Base-by-base conservation (phyloP, 441 rosid genomes). In the Biscutella auriculata region DNA sequence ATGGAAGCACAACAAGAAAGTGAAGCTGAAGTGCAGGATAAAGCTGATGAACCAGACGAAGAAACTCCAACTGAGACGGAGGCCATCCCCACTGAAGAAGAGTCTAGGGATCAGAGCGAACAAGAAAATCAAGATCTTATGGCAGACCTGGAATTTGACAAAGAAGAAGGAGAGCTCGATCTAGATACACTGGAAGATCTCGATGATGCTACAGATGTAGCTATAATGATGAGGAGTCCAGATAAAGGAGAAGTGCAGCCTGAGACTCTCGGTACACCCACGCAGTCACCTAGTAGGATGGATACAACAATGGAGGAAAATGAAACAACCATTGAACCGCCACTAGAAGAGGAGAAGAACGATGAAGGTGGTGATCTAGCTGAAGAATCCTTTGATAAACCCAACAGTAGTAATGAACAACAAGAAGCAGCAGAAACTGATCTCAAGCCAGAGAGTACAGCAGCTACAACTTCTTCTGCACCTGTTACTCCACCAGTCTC, bases 111-210 rank as follows among this genome's bases (percentile, higher is more conserved):
- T 60, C 84, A 62, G 50, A 51, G 62, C 33, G 84, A 69, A 34
- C 83, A 72, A 62, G 90, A 79, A 25, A 71, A 67, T 62, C 81
- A 67, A 59, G 81, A 76, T 49, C 44, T 62, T 21, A 21, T 39
- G 9, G 29, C 66, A 59, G 97, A 83, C 30, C 62, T 63, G 46
- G 85, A 78, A 37, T 74, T 78, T 7, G 99, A 93, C 61, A 87
- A 71, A 70, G 99, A 89, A 78, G 99, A 94, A 67, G 97, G 97
- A 54, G 99, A 94, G 70, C 63, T 84, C 49, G 64, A 71, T 23
- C 70, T 80, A 17, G 96, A 84, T 57, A 71, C 65, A 23, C 61
- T 77, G 11, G 95, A 77, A 11, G 99, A 88, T 65, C 75, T 58
- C 4, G 94, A 85, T 23, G 95, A 79, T 9, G 72, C 62, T 30